Conservation (phyloP, 305 asterid species). For the Withania somnifera region DNA sequence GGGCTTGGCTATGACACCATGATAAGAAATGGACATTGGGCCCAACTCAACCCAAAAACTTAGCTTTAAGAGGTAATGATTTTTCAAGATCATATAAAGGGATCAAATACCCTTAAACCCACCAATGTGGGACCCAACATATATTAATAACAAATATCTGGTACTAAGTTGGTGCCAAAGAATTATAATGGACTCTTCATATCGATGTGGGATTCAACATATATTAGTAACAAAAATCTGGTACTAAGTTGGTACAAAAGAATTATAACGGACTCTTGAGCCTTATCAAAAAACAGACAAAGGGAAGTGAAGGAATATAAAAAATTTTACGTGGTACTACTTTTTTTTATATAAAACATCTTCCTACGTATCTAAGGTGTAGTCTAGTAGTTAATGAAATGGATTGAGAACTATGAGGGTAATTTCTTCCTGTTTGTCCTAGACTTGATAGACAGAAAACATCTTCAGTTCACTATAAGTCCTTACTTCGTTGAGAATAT, state of each 20-base stretch:
- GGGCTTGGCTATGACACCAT: no score
- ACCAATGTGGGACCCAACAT: not conserved
- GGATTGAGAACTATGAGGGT: no score
- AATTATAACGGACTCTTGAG: not conserved
- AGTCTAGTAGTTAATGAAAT: no score
- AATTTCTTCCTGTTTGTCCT: no score
- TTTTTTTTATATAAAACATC: not conserved
- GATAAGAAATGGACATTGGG: no score
- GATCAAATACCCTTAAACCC: no score
- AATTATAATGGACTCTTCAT: not conserved
- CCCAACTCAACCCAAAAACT: no score
- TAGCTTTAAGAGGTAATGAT: no score
- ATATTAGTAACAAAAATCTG: not conserved
- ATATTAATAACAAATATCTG: not conserved
- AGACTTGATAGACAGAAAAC: not conserved
- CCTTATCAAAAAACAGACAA: not conserved
- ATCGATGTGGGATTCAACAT: not conserved
- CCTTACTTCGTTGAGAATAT: not conserved
- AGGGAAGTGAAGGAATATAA: not conserved
- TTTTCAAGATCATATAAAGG: no score
- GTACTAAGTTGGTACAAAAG: not conserved
- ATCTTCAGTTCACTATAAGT: not conserved
- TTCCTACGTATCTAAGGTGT: not conserved
- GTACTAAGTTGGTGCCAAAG: not conserved
- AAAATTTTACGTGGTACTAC: not conserved